Percentiles rank a stretch among this genome's conserved stretches.
These are phyloP conservation scores for Globisporangium middletonii DNA, from an alignment of 352 stramenopile genomes.

Conservation along the genomic window DNA sequence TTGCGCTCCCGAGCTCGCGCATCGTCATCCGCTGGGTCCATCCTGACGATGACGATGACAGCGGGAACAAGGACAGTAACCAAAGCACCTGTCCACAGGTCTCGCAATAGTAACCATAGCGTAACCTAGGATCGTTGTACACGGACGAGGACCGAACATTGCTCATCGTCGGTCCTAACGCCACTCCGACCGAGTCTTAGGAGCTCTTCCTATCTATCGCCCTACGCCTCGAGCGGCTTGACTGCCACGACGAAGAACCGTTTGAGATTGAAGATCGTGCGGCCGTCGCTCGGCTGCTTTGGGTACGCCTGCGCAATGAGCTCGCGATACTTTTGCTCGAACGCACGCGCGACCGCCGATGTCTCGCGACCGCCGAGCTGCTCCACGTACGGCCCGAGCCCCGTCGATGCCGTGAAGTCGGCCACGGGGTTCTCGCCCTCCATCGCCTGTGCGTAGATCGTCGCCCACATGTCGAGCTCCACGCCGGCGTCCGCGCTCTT, in stretches of 20 bases:
- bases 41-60: neutral
- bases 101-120: neutral
- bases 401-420: conserved; percentile 62
- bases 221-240: conserved; percentile 15
- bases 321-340: conserved; percentile 52
- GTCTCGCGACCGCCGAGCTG: conserved; percentile 24
- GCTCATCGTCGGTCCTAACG: too few relatives aligned
- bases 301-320: conserved; percentile 51
- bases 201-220: neutral
- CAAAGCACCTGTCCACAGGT: neutral
- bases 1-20: conserved; percentile 8
- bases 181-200: neutral
- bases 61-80: neutral
- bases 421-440: conserved; percentile 59
- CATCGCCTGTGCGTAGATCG: conserved; percentile 57
- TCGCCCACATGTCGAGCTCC: conserved; percentile 58
- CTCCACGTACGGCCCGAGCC: conserved; percentile 52
- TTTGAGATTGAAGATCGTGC: conserved; percentile 61
- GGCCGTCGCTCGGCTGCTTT: conserved; percentile 38
- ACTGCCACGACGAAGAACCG: conserved; percentile 63
- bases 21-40: conserved; percentile 8
- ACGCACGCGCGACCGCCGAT: conserved; percentile 18
- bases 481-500: conserved; percentile 12
- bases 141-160: too few relatives aligned
- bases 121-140: too few relatives aligned